These are phyloP conservation scores for Eucalyptus polyanthemos DNA, from an alignment of 345 rosid species.

Conservation along the genomic window DNA sequence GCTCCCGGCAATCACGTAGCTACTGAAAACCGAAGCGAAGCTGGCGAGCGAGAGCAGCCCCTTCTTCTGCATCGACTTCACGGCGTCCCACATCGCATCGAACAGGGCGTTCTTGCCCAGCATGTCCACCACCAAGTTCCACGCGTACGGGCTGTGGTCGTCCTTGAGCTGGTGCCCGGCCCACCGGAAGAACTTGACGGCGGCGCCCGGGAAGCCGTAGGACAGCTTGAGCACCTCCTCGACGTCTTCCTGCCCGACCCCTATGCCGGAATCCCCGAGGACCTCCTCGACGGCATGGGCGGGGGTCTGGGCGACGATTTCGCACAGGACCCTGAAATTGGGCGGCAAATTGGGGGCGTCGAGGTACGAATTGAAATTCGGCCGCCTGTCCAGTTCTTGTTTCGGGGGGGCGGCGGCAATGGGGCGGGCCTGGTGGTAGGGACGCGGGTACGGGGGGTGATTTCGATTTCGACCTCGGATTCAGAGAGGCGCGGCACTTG, in stretches of 20 bases:
- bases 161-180: conserved; percentile 26
- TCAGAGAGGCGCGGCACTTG: not conserved
- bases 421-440: too few relatives aligned
- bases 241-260: conserved; percentile 29
- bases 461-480: not conserved
- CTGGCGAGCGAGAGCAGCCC: conserved; percentile 43
- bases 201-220: conserved; percentile 33
- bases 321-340: conserved; percentile 22
- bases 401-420: not conserved
- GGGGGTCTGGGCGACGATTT: conserved; percentile 32
- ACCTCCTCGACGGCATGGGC: conserved; percentile 21
- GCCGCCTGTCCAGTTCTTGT: not conserved
- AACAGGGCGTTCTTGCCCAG: conserved; percentile 43
- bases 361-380: not conserved
- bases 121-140: conserved; percentile 59
- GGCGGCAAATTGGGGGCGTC: conserved; percentile 4
- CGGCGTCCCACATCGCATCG: conserved; percentile 63
- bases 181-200: conserved; percentile 62
- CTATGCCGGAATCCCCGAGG: conserved; percentile 23
- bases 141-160: conserved; percentile 45
- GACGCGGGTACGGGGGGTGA: not conserved
- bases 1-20: conserved; percentile 25
- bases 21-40: conserved; percentile 52
- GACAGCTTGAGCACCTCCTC: conserved; percentile 47
- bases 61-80: conserved; percentile 33